Conservation (phyloP, 495 filamentous ascomycete species). For the Hypoxylon fragiforme region DNA sequence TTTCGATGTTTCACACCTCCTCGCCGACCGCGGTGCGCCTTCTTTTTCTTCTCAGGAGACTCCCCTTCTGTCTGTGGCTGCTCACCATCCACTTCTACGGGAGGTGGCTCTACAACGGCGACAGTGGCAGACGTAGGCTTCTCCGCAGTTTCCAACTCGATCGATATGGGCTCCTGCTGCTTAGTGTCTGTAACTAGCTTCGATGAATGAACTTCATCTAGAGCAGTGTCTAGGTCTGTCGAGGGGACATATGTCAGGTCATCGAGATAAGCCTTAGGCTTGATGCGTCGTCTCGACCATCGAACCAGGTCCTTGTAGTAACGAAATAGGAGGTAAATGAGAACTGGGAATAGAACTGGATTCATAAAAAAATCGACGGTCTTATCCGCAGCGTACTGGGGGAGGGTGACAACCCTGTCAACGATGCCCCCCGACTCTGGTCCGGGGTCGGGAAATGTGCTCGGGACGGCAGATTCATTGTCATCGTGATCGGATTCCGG, state of each 20-base stretch:
- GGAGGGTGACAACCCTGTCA: constrained; percentile 41
- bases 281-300: constrained; percentile 21
- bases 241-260: constrained; percentile 26
- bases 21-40: constrained; percentile 76
- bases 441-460: constrained; percentile 20
- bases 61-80: constrained; percentile 36
- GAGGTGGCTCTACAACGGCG: constrained; percentile 39
- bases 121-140: constrained; percentile 13
- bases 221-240: constrained; percentile 18
- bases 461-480: constrained; percentile 20
- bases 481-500: constrained; percentile 23
- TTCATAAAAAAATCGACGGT: constrained; percentile 51
- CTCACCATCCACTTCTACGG: constrained; percentile 42
- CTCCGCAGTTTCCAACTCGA: not conserved
- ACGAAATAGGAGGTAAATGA: constrained; percentile 37
- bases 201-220: constrained; percentile 2
- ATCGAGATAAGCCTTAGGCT: constrained; percentile 21
- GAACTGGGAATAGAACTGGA: constrained; percentile 47
- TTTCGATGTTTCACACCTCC: constrained; percentile 79
- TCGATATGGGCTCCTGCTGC: not conserved
- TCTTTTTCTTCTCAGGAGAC: constrained; percentile 66
- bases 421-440: constrained; percentile 39
- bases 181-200: constrained; percentile 2
- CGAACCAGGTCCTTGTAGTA: constrained; percentile 42
- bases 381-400: constrained; percentile 40